phyloP scores from a whole-genome alignment of 768 basidiomycete genomes.

The Boletus tylopilopsis region DNA sequence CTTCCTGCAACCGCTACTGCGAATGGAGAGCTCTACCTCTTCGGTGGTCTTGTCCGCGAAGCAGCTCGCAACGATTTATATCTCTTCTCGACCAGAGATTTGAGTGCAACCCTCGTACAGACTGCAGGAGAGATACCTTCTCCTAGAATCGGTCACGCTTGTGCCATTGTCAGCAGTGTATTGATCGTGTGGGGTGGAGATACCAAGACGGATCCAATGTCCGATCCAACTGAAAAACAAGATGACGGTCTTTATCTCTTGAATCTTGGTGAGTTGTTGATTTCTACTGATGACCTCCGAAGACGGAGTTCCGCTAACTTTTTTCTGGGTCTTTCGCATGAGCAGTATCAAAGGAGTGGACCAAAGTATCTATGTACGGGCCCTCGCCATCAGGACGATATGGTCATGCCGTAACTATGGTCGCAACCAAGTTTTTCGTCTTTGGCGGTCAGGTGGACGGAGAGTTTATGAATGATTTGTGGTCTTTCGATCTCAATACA shows the following conservation, averaged over 20 bases:
- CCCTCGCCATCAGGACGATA: constrained; percentile 85
- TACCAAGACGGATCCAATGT: constrained; percentile 73
- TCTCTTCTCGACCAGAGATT: constrained; percentile 75
- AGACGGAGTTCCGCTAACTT: constrained; percentile 4
- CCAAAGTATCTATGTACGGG: constrained; percentile 73
- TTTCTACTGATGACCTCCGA: neutral
- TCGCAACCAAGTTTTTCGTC: constrained; percentile 86
- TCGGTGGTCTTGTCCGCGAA: constrained; percentile 94
- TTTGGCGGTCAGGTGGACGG: constrained; percentile 98
- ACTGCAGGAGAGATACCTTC: constrained; percentile 87
- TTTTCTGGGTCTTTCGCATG: neutral
- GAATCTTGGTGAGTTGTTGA: constrained; percentile 73
- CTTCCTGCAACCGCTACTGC: constrained; percentile 73
- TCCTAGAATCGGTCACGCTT: constrained; percentile 93
- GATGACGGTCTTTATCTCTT: constrained; percentile 93
- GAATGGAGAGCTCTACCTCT: constrained; percentile 91
- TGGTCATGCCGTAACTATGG: constrained; percentile 94
- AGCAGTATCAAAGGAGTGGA: constrained; percentile 93
- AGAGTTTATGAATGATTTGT: constrained; percentile 90
- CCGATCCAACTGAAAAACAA: constrained; percentile 65
- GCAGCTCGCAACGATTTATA: constrained; percentile 90
- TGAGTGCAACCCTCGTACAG: constrained; percentile 77
- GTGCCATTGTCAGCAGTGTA: constrained; percentile 92
- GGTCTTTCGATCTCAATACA: constrained; percentile 94
- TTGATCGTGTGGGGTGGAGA: constrained; percentile 99